Conservation (phyloP, 192 early-diverging fungal genomes). For the Coemansia sp. region DNA sequence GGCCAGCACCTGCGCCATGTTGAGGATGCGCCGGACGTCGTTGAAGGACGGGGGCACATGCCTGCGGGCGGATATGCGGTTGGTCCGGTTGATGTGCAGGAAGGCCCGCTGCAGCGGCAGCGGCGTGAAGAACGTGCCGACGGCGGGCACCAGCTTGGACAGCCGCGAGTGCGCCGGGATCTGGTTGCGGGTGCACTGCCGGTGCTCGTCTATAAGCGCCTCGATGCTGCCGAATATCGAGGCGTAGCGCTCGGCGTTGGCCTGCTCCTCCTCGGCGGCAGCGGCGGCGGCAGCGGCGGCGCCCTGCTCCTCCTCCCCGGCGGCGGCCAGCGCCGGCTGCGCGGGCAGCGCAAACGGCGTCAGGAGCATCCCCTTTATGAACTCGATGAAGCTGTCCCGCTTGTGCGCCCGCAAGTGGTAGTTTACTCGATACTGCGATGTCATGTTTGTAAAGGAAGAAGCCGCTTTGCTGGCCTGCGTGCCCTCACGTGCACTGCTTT, state of each 20-base stretch:
- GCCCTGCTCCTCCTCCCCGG: conserved; percentile 32
- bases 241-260: conserved; percentile 69
- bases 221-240: conserved; percentile 80
- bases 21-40: conserved; percentile 86
- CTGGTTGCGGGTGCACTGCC: conserved; percentile 12
- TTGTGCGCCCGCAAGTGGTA: conserved; percentile 74
- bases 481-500: too few relatives aligned
- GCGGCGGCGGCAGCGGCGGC: conserved; percentile 40
- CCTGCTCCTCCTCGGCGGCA: conserved; percentile 32
- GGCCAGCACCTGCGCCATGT: conserved; percentile 81
- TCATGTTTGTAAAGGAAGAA: conserved; percentile 23
- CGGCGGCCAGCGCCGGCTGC: conserved; percentile 30
- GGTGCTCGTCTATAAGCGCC: conserved; percentile 69
- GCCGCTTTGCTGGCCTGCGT: not conserved
- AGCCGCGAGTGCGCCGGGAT: conserved; percentile 68
- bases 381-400: conserved; percentile 86
- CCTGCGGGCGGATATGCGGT: conserved; percentile 72
- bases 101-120: conserved; percentile 76
- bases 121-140: conserved; percentile 82
- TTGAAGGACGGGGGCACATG: conserved; percentile 91
- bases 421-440: conserved; percentile 52
- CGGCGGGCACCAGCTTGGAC: conserved; percentile 69
- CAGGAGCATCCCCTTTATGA: conserved; percentile 83
- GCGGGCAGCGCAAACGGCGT: conserved; percentile 86
- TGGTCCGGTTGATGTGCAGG: conserved; percentile 60